A percentile compares a stretch with the other conserved stretches of the same genome.
Conservation (phyloP, 2,329 filamentous ascomycete genomes). For the Apiospora kogelbergensis region DNA sequence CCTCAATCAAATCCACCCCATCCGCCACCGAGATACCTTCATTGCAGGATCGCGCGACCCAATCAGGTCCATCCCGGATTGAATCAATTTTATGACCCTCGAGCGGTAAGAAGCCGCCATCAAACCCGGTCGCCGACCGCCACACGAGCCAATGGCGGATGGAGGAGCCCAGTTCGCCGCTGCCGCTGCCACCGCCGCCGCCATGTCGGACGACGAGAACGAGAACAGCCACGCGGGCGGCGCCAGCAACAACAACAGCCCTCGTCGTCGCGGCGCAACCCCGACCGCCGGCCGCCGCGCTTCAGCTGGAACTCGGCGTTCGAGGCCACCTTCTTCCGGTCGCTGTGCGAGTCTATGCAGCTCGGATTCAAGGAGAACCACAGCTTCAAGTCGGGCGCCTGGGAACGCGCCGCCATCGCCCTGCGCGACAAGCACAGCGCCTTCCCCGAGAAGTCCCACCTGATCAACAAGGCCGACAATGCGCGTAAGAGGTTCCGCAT, state of each 20-base stretch:
- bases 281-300: constrained; percentile 42
- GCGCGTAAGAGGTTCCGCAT: constrained; percentile 63
- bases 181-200: constrained; percentile 2
- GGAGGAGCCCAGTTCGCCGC: not conserved
- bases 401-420: constrained; percentile 56
- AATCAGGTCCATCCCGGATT: not conserved
- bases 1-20: constrained; percentile 1
- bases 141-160: not conserved
- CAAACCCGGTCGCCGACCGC: not conserved
- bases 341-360: constrained; percentile 59
- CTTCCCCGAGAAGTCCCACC: constrained; percentile 59
- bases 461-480: constrained; percentile 65
- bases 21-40: not conserved
- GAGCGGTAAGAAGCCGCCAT: not conserved
- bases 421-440: constrained; percentile 56
- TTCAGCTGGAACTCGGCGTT: constrained; percentile 61
- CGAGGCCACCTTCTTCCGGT: constrained; percentile 61
- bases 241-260: constrained; percentile 18
- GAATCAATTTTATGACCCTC: not conserved
- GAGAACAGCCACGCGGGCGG: not conserved
- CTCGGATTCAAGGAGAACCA: constrained; percentile 56
- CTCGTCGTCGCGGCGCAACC: constrained; percentile 25
- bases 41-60: not conserved
- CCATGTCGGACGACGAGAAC: constrained; percentile 31
- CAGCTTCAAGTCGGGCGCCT: constrained; percentile 62